Evolutionary conservation across 495 filamentous ascomycete genomes (phyloP), one percentile per base, ranked within the genome.

Genomic region (Aspergillus coremiiformis): DNA sequence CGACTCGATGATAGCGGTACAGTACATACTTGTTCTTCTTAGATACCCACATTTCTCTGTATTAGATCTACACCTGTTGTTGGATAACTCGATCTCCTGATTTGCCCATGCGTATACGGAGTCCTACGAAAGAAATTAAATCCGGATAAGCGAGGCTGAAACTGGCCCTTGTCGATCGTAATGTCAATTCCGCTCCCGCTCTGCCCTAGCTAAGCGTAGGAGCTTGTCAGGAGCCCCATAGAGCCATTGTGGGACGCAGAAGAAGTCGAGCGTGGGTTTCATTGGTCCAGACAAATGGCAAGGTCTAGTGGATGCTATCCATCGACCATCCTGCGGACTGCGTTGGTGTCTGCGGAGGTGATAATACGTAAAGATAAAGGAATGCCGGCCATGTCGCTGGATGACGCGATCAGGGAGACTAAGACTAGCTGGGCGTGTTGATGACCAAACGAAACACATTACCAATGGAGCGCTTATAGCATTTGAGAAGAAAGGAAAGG

Each of bases 11-110:
- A 27, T 46, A 9, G 41, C 52, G 47, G 1, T 45, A 5, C 19
- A 37, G 26, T 37, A 19, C 11, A 15, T 48, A 19, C 46, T 21
- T 15, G 21, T 47, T 35, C 12, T 32, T 51, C 22, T 19, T 10
- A 47, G 44, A 57, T 57, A 52, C 54, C 49, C 54, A 52, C 20
- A 27, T 39, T 48, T 44, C 21, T 9, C 41, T 26, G 32, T 46
- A 30, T 46, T 27, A 46, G 21, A 44, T 23, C 17, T 21, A 35
- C n/a, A 35, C 32, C 14, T 12, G 5, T 35, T 35, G 14, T 35
- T 35, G 14, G 14, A 35, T 30, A 30, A 4, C 12, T 30, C 27
- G 1, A 30, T 30, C 8, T 9, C 27, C 1, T 30, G 27, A 30
- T 30, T 30, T 11, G 27, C 12, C 12, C 7, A 45, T n/a, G n/a